These are phyloP conservation scores for Mortierella sp. DNA, from an alignment of 371 early-diverging fungal genomes.

Conservation along the genomic window DNA sequence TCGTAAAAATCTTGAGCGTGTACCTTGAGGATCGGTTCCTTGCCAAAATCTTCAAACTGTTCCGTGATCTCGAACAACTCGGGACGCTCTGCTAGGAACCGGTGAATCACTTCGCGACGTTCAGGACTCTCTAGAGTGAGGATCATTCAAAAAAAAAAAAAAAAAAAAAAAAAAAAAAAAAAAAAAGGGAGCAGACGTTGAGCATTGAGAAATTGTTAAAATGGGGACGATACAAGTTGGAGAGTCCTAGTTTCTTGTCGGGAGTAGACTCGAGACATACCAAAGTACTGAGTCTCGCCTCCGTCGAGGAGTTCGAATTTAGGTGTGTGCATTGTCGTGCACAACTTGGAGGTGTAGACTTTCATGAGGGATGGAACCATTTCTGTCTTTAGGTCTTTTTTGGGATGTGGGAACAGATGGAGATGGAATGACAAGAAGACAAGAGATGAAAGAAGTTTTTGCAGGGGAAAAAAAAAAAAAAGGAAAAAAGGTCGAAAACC, in stretches of 20 bases:
- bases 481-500: background rate
- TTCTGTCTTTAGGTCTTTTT: background rate
- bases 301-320: conserved; percentile 41
- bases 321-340: conserved; percentile 47
- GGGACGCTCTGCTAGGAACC: conserved; percentile 22
- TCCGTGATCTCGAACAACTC: conserved; percentile 38
- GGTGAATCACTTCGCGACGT: conserved; percentile 29
- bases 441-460: background rate
- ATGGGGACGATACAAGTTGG: background rate
- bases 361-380: conserved; percentile 35
- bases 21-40: conserved; percentile 65
- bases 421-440: background rate
- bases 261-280: conserved; percentile 17
- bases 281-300: conserved; percentile 39
- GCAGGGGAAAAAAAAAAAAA: background rate
- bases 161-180: background rate
- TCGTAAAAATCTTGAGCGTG: conserved; percentile 68
- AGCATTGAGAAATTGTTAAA: background rate
- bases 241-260: background rate
- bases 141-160: background rate
- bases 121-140: conserved; percentile 32
- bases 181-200: background rate
- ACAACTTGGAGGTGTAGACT: conserved; percentile 44
- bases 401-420: background rate
- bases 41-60: conserved; percentile 59